These are phyloP conservation scores for Agaricus blazei DNA, from an alignment of 768 basidiomycete genomes.

Conservation along the genomic window DNA sequence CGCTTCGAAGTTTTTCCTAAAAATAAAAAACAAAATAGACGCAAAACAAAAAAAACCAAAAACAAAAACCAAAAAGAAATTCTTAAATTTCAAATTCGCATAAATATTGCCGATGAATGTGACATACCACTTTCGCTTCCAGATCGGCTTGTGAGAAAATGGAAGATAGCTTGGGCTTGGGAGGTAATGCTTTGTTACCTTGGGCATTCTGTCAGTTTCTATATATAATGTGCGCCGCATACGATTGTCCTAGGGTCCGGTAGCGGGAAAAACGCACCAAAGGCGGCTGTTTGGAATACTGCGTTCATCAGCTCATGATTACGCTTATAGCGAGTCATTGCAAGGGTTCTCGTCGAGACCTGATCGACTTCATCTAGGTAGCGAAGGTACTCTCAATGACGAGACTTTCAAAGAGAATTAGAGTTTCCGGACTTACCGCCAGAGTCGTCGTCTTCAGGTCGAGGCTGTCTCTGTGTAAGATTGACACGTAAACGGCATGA, in stretches of 20 bases:
- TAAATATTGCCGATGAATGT: not conserved
- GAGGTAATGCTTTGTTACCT: constrained; percentile 41
- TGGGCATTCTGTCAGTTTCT: not conserved
- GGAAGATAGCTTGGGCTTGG: constrained; percentile 45
- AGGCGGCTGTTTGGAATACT: constrained; percentile 71
- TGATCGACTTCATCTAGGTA: constrained; percentile 56
- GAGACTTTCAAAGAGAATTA: not conserved
- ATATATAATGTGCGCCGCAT: not conserved
- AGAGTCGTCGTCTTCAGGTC: constrained; percentile 58
- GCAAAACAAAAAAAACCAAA: not conserved
- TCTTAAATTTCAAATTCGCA: too few species aligned
- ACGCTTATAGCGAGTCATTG: constrained; percentile 66
- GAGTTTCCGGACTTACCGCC: constrained; percentile 37
- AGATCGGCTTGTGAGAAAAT: constrained; percentile 56
- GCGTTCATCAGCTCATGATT: constrained; percentile 86
- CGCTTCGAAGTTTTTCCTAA: constrained; percentile 53
- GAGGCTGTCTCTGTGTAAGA: constrained; percentile 27
- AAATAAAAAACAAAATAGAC: not conserved
- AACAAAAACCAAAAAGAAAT: too few species aligned
- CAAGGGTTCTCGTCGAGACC: constrained; percentile 69
- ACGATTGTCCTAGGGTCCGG: not conserved
- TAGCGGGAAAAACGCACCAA: constrained; percentile 32
- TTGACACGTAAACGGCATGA: not conserved
- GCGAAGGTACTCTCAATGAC: not conserved
- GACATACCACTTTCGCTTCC: constrained; percentile 50